Evolutionary conservation across 129 eudicot species (phyloP).

Genomic region (Pulicaria dysenterica): DNA sequence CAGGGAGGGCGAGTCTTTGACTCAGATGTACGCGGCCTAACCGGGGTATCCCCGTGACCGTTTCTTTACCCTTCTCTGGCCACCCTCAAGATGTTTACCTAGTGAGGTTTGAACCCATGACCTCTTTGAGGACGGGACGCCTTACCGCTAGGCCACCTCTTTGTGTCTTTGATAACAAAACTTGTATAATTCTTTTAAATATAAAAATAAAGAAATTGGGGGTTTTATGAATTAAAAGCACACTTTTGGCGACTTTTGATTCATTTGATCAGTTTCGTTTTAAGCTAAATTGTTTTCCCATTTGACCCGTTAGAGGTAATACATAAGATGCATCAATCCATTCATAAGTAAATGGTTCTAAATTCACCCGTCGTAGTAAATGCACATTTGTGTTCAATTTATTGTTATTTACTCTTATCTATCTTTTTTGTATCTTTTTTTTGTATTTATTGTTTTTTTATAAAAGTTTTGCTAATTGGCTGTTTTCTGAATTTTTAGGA

Average conservation of each 20-base stretch:
- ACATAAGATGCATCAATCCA: too few species aligned
- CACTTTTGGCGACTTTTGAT: not conserved
- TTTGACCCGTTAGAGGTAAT: not conserved
- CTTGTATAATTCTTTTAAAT: too few species aligned
- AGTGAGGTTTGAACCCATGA: too few species aligned
- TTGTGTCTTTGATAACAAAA: too few species aligned
- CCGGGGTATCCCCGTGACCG: too few species aligned
- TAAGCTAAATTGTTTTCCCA: not conserved
- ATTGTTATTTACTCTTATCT: not conserved
- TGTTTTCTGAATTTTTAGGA: constrained; percentile 44
- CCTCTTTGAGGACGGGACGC: too few species aligned
- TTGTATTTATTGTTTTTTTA: not conserved
- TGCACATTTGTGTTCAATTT: not conserved
- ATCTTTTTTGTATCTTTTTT: not conserved
- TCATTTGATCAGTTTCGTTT: not conserved
- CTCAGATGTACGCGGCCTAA: too few species aligned
- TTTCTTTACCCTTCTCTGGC: too few species aligned
- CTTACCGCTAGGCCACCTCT: too few species aligned
- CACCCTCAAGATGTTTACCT: too few species aligned
- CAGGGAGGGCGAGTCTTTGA: too few species aligned
- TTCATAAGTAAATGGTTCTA: not conserved
- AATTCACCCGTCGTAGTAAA: not conserved
- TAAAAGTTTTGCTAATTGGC: not conserved
- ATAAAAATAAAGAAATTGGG: too few species aligned
- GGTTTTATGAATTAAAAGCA: not conserved